phyloP scores from a whole-genome alignment of 148 eudicot genomes.

The Rhododendron henanense region DNA sequence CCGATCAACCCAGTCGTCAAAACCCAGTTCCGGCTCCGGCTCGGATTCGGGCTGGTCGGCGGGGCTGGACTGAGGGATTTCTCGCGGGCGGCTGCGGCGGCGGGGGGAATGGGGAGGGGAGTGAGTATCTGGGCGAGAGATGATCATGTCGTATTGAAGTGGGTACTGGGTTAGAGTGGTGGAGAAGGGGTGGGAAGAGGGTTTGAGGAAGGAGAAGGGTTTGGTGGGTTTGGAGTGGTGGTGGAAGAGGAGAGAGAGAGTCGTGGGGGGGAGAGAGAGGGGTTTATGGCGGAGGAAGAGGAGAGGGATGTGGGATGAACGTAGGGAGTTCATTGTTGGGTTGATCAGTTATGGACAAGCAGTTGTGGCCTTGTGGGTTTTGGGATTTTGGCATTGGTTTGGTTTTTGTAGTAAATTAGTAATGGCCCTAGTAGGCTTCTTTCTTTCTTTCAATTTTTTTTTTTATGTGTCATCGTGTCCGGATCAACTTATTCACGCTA shows the following conservation, averaged over 20 bases:
- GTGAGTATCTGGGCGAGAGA: conserved; percentile 53
- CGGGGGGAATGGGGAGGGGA: conserved; percentile 22
- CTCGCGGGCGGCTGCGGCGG: conserved; percentile 22
- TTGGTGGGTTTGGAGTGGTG: neutral
- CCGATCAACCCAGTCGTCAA: conserved; percentile 80
- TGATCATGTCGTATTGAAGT: conserved; percentile 85
- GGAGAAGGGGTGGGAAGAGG: conserved; percentile 30
- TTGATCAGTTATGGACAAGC: neutral
- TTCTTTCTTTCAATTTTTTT: no score
- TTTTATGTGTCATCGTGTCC: no score
- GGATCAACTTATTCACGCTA: no score
- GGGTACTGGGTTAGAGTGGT: conserved; percentile 67
- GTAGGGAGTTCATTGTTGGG: conserved; percentile 38
- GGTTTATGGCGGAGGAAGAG: neutral
- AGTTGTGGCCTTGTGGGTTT: neutral
- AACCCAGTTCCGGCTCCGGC: conserved; percentile 35
- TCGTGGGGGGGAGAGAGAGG: conserved; percentile 9
- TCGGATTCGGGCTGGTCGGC: conserved; percentile 29
- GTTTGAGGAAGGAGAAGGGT: conserved; percentile 3
- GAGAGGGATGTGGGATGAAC: conserved; percentile 18
- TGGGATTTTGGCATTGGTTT: neutral
- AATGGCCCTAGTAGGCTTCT: no score
- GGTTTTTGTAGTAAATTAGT: neutral
- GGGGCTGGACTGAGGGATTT: conserved; percentile 29
- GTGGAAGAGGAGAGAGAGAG: conserved; percentile 11